A percentile compares a stretch with the other conserved stretches of the same genome.
phyloP scores from a whole-genome alignment of 805 yeast genomes.

The Maudiozyma turicensis region DNA sequence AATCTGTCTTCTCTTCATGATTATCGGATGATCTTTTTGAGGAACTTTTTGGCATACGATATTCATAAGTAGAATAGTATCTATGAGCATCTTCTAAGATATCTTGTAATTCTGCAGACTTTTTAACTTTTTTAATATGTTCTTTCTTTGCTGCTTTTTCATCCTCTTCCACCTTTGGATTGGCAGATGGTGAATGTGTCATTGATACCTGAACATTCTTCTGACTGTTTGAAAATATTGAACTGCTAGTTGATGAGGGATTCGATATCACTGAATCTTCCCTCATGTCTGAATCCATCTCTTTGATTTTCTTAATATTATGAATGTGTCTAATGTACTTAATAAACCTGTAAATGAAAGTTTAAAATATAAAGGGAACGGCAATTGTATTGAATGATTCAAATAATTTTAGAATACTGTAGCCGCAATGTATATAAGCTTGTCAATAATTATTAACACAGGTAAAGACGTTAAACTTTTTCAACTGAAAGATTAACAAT shows the following conservation, averaged over 20 bases:
- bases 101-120: conserved; percentile 5
- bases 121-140: background rate
- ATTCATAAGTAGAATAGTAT: conserved; percentile 20
- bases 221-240: background rate
- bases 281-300: background rate
- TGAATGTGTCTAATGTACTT: background rate
- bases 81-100: conserved; percentile 22
- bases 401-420: too few species aligned
- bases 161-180: background rate
- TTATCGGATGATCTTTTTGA: conserved; percentile 10
- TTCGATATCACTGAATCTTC: background rate
- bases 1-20: too few species aligned
- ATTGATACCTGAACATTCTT: background rate
- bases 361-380: too few species aligned
- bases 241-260: background rate
- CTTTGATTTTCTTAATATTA: background rate
- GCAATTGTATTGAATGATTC: too few species aligned
- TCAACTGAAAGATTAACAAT: too few species aligned
- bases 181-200: background rate
- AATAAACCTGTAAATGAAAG: too few species aligned
- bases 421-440: too few species aligned
- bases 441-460: too few species aligned
- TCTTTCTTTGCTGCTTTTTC: background rate
- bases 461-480: too few species aligned
- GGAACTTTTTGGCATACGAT: conserved; percentile 18